Percentiles rank a stretch among this genome's conserved stretches.
Conservation (phyloP, 2,329 filamentous ascomycete genomes). For the Trichoderma sp. region DNA sequence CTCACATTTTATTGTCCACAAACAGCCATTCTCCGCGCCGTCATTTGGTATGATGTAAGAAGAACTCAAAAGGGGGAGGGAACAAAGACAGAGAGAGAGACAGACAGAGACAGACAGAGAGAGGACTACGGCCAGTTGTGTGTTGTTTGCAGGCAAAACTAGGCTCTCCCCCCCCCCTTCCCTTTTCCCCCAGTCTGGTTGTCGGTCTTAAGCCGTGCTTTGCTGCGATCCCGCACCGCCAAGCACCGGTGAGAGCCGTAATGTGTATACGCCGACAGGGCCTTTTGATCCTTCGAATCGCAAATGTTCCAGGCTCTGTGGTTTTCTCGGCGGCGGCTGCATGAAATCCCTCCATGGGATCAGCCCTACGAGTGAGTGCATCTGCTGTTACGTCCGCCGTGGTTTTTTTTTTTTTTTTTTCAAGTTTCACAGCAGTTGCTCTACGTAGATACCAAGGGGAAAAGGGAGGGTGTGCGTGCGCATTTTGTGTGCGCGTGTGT, state of each 20-base stretch:
- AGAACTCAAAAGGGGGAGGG: not conserved
- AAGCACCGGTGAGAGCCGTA: not conserved
- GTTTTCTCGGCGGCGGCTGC: not conserved
- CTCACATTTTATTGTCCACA: not conserved
- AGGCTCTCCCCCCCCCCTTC: too few relatives aligned
- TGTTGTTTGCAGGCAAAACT: not conserved
- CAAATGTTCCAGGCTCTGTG: not conserved
- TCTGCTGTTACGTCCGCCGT: not conserved
- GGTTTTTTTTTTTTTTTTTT: too few relatives aligned
- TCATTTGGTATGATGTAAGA: not conserved
- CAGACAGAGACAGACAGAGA: not conserved
- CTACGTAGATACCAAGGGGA: not conserved
- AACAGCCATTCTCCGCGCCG: not conserved
- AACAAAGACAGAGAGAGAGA: not conserved
- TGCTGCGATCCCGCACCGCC: not conserved
- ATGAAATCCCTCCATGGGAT: not conserved
- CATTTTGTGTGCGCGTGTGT: not conserved
- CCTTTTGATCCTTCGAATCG: not conserved
- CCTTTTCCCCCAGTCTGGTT: too few relatives aligned
- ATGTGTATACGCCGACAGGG: not conserved
- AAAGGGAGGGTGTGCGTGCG: not conserved
- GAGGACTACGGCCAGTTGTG: not conserved
- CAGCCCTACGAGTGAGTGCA: constrained; percentile 12
- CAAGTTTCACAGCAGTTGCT: constrained; percentile 13
- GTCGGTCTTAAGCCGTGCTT: not conserved